These are phyloP conservation scores for Pseudozyma pruni DNA, from an alignment of 1,284 basidiomycete genomes.

Conservation along the genomic window DNA sequence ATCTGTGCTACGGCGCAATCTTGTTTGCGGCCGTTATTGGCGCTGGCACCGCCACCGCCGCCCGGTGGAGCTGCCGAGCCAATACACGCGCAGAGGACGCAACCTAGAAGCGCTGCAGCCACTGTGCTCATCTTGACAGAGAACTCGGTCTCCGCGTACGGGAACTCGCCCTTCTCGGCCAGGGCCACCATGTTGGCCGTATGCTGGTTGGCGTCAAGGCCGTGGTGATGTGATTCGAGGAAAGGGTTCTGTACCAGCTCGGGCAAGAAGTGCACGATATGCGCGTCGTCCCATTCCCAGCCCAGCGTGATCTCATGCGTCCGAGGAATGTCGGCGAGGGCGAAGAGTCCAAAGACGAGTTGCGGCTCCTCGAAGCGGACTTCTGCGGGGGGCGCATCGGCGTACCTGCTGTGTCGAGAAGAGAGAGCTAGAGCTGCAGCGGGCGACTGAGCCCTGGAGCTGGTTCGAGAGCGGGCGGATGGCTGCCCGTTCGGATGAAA, in stretches of 20 bases:
- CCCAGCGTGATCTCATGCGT: conserved; percentile 89
- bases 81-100: conserved; percentile 62
- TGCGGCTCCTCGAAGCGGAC: conserved; percentile 69
- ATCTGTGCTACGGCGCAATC: conserved; percentile 67
- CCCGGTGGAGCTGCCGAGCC: conserved; percentile 59
- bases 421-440: conserved; percentile 11
- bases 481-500: conserved; percentile 68
- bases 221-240: conserved; percentile 23
- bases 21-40: conserved; percentile 60
- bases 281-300: conserved; percentile 97
- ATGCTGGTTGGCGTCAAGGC: conserved; percentile 37
- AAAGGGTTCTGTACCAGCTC: conserved; percentile 73
- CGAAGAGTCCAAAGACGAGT: conserved; percentile 84
- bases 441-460: conserved; percentile 34
- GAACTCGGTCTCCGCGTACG: conserved; percentile 61
- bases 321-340: conserved; percentile 78
- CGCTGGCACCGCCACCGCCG: conserved; percentile 55
- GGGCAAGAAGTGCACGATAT: conserved; percentile 84
- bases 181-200: conserved; percentile 50
- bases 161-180: conserved; percentile 60
- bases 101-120: conserved; percentile 55
- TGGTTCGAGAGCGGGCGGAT: conserved; percentile 31
- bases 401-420: conserved; percentile 29
- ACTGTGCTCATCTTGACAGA: conserved; percentile 61
- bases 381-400: conserved; percentile 43